Percentiles rank a stretch among this genome's conserved stretches.
phyloP scores from a whole-genome alignment of 495 filamentous ascomycete genomes.

The Talaromyces stipitatus region DNA sequence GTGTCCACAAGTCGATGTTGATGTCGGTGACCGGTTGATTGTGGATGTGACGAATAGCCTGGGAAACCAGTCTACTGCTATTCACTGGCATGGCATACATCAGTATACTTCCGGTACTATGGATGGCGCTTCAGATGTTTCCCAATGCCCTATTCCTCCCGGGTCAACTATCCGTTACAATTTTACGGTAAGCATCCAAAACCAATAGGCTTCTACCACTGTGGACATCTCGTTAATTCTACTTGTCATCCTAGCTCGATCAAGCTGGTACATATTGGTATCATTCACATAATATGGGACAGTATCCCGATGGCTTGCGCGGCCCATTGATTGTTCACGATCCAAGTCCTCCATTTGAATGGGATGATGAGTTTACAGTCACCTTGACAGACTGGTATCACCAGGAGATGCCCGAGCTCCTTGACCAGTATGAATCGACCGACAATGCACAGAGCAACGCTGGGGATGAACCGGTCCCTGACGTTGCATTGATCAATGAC shows the following conservation, averaged over 20 bases:
- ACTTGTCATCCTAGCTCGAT: constrained; percentile 41
- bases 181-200: constrained; percentile 56
- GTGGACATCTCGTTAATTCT: constrained; percentile 20
- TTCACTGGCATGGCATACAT: constrained; percentile 63
- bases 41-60: constrained; percentile 68
- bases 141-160: constrained; percentile 63
- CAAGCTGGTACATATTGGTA: constrained; percentile 85
- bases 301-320: constrained; percentile 75
- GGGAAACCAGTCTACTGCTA: constrained; percentile 62
- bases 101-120: constrained; percentile 54
- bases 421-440: constrained; percentile 44
- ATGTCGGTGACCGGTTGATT: constrained; percentile 64
- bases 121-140: constrained; percentile 55
- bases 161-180: constrained; percentile 55
- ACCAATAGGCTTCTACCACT: neutral
- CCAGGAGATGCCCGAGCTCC: constrained; percentile 49
- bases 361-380: constrained; percentile 59
- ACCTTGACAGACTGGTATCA: constrained; percentile 53
- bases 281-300: constrained; percentile 63
- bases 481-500: constrained; percentile 66
- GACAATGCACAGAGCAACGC: constrained; percentile 35
- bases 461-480: constrained; percentile 56
- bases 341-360: constrained; percentile 53
- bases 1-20: constrained; percentile 58
- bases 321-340: constrained; percentile 70